Evolutionary conservation across 2,329 filamentous ascomycete species (phyloP), one percentile per base, ranked within the genome.

Genomic region (Aspergillus sp.): DNA sequence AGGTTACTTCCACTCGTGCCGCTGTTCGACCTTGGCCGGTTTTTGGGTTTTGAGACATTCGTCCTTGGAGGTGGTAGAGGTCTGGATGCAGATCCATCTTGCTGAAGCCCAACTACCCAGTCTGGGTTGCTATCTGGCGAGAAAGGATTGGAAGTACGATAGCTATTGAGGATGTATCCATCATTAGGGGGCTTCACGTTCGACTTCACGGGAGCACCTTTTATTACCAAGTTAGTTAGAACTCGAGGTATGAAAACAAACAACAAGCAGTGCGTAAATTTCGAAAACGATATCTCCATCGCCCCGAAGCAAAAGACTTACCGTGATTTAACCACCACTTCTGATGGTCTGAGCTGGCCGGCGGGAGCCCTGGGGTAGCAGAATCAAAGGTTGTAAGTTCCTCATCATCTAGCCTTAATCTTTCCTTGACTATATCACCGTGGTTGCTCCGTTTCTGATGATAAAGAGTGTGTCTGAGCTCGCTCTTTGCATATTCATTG

Each of bases 121-220:
- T 97, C 93, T 10, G 89, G 85, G 73, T 96, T 91, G 32, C 88
- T 83, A 1, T 85, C 87, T 0, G 84, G 80, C 1, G 83, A 84
- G 73, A 96, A 98, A 0, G 95, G 95, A 69, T 98, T 98, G 0
- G 90, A 86, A 12, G 87, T 85, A 52, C 91, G 85, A 32, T 86
- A 83, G 1, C 89, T 86, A 72, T 96, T 97, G 22, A 91, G 83
- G 2, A 87, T 78, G 67, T 87, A 82, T 11, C 84, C 81, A 9
- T 81, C 79, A 45, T 83, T 82, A 0, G 92, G 90, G 9, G 90
- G 86, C 60, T 83, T 81, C 42, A 96, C 79, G 16, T 84, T 83
- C 6, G 92, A 92, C 64, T 89, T 88, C 12, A 90, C 92, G 55
- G 91, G 88, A 65, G 90, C 85, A 55, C 87, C 87, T 83, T 68